These are phyloP conservation scores for Penicilliopsis zonata DNA, from an alignment of 495 filamentous ascomycete species.

Conservation along the genomic window DNA sequence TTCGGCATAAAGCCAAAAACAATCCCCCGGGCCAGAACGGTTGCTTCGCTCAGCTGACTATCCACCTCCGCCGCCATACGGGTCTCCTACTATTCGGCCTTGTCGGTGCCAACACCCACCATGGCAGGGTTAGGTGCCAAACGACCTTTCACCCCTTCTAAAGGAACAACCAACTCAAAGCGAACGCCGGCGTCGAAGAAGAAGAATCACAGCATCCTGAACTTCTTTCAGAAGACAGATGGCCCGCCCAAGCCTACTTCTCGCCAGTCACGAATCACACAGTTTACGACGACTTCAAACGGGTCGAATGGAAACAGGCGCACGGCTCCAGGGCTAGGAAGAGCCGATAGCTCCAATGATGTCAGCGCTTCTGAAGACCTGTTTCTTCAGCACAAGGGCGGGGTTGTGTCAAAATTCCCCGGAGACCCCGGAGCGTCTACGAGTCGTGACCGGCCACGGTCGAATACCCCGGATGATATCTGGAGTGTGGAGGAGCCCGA, in stretches of 20 bases:
- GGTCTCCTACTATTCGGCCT: neutral
- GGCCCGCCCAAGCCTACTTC: constrained; percentile 22
- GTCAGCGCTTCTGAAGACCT: constrained; percentile 20
- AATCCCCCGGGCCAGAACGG: neutral
- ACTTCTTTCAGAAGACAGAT: constrained; percentile 70
- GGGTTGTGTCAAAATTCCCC: constrained; percentile 5
- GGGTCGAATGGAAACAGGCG: constrained; percentile 2
- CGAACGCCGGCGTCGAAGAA: constrained; percentile 19
- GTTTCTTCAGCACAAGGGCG: constrained; percentile 31
- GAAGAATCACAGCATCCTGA: constrained; percentile 64
- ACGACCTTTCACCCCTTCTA: constrained; percentile 20
- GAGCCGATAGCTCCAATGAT: constrained; percentile 2
- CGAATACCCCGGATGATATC: constrained; percentile 24
- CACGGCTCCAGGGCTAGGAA: constrained; percentile 9
- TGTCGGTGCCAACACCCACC: neutral
- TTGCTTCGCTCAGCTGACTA: too few relatives aligned
- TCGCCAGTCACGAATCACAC: constrained; percentile 26
- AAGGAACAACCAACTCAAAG: constrained; percentile 2
- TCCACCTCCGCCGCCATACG: too few relatives aligned
- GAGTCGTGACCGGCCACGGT: constrained; percentile 5
- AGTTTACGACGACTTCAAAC: constrained; percentile 20
- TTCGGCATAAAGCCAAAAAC: neutral
- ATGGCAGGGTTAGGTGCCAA: constrained; percentile 14
- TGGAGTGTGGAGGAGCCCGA: constrained; percentile 20
- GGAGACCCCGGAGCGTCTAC: neutral